Conservation (phyloP, 768 basidiomycete species). For the Boletales sp. region DNA sequence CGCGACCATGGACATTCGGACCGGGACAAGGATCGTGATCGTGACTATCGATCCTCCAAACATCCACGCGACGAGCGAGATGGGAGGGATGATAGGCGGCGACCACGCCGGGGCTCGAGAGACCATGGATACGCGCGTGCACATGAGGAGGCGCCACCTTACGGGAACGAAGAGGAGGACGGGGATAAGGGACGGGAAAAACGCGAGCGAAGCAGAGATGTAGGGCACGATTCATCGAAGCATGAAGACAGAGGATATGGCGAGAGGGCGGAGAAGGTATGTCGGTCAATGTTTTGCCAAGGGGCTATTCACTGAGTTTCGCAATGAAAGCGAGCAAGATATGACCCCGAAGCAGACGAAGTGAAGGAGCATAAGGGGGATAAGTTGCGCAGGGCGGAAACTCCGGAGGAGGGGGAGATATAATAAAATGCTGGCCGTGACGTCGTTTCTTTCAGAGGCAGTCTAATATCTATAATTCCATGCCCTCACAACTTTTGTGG, state of each 20-base stretch:
- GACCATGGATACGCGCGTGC: slow-evolving; percentile 41
- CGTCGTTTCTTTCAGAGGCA: neutral
- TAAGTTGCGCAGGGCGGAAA: slow-evolving; percentile 55
- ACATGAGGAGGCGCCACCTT: slow-evolving; percentile 46
- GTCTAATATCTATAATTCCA: slow-evolving; percentile 2
- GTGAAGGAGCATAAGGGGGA: slow-evolving; percentile 40
- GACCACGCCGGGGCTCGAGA: slow-evolving; percentile 38
- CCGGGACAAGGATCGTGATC: slow-evolving; percentile 37
- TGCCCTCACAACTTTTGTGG: neutral
- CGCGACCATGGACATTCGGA: slow-evolving; percentile 32
- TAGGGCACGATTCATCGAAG: slow-evolving; percentile 31
- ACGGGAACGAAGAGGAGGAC: slow-evolving; percentile 39
- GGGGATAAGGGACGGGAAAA: slow-evolving; percentile 30
- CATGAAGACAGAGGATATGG: slow-evolving; percentile 48
- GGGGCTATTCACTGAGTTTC: slow-evolving; percentile 11
- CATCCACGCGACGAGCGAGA: slow-evolving; percentile 56
- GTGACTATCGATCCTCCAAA: slow-evolving; percentile 43
- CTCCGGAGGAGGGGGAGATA: slow-evolving; percentile 88
- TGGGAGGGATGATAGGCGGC: slow-evolving; percentile 46
- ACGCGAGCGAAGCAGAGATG: slow-evolving; percentile 47
- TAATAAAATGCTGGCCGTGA: slow-evolving; percentile 29
- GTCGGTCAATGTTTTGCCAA: slow-evolving; percentile 5
- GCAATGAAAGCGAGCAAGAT: slow-evolving; percentile 47
- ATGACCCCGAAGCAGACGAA: slow-evolving; percentile 45
- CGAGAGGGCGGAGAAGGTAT: slow-evolving; percentile 67